Base-by-base conservation (phyloP, 116 monocot genomes). In the Posidonia oceanica region DNA sequence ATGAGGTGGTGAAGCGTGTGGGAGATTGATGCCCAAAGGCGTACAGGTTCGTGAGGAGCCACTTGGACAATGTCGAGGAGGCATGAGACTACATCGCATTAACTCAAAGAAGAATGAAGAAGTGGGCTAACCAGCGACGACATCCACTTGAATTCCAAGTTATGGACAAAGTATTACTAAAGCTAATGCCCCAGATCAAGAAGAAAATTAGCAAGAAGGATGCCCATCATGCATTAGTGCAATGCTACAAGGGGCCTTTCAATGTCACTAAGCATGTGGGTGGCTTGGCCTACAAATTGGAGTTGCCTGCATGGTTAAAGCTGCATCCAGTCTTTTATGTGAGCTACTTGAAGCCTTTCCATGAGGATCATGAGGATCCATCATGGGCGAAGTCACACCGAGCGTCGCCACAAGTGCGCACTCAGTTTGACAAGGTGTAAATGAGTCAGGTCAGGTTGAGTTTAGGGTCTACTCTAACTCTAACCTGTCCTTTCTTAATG, bases 391-490 rank as follows among this genome's bases (percentile, higher is more conserved):
- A 2, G 8, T 36, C 36, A 1, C 3, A 0, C 3, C 36, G 22
- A 3, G 36, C 61, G 0, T 20, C 6, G 2, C 22, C 61, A 0
- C 2, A 12, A 0, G 61, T 23, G 22, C 1, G 2, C 2, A 22
- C 61, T 0, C 29, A 29, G 1, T 29, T 29, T 29, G 29, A 29
- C 29, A 29, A 29, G 29, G 29, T 29, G 29, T 29, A 29, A 29
- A 29, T 29, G 29, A 1, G 29, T 29, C 29, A 0, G 29, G 29
- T 29, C 1, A 1, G 29, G 1, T 29, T 29, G 1, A 29, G 29
- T 29, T 29, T 29, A 29, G 29, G 29, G 29, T 29, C 1, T 29
- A 0, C 29, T 29, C 29, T 29, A 29, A 29, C 29, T 1, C 1
- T 29, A 29, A 29, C 29, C 29, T 1, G 1, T 29, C 29, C 29